Conservation (phyloP, 1,284 basidiomycete genomes). For the Polyporus tsugae region DNA sequence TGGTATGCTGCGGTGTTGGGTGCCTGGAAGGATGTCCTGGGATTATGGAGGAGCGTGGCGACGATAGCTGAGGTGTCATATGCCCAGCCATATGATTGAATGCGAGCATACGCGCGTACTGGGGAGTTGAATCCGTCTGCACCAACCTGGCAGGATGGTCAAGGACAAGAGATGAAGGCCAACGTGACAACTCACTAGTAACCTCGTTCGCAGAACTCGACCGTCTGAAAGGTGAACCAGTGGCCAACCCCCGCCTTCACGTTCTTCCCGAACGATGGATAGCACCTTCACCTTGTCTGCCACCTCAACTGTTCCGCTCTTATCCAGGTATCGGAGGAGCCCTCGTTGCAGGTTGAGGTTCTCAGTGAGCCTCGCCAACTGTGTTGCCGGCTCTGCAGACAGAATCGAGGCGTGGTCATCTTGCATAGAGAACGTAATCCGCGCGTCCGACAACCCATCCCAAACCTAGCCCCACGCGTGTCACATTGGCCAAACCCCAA, state of each 20-base stretch:
- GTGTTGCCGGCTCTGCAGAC: constrained; percentile 38
- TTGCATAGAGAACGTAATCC: constrained; percentile 73
- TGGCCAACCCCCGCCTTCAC: constrained; percentile 72
- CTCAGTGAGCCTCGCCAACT: constrained; percentile 86
- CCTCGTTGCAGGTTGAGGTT: constrained; percentile 91
- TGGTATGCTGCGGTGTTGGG: constrained; percentile 91
- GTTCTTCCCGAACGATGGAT: constrained; percentile 59
- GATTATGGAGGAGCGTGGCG: constrained; percentile 82
- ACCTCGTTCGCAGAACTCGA: constrained; percentile 47
- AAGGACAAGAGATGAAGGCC: constrained; percentile 12
- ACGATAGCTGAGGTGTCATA: constrained; percentile 94
- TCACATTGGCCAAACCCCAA: neutral
- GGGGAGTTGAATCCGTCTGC: constrained; percentile 97
- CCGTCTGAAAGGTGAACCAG: constrained; percentile 75
- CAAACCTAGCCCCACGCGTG: constrained; percentile 67
- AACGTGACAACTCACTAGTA: constrained; percentile 62
- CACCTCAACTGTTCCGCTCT: constrained; percentile 56
- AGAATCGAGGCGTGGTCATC: constrained; percentile 48
- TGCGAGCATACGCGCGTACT: constrained; percentile 87
- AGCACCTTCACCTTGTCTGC: constrained; percentile 76
- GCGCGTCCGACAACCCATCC: constrained; percentile 87
- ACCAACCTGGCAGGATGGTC: constrained; percentile 69
- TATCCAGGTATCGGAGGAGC: constrained; percentile 66
- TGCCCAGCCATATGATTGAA: constrained; percentile 90
- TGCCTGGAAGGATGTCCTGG: constrained; percentile 61